phyloP scores from a whole-genome alignment of 2,329 filamentous ascomycete genomes.

The Hymenotorrendiella dingleyae region DNA sequence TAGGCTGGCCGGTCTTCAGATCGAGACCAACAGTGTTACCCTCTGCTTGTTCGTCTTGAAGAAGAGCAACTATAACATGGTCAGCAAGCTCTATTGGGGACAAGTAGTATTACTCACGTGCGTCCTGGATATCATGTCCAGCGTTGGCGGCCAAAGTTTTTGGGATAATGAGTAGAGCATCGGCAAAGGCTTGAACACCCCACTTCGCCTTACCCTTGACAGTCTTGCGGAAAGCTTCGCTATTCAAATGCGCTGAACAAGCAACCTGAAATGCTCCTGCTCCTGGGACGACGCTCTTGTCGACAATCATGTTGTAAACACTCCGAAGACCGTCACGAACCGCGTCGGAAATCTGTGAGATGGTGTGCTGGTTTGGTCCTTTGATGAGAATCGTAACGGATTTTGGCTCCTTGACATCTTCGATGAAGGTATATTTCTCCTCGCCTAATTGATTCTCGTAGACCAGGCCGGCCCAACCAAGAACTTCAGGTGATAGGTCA shows the following conservation, averaged over 20 bases:
- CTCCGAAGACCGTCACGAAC: slow-evolving; percentile 91
- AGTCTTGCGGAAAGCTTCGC: slow-evolving; percentile 78
- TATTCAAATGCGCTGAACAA: slow-evolving; percentile 79
- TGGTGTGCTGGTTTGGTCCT: slow-evolving; percentile 94
- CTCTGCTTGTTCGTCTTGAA: slow-evolving; percentile 81
- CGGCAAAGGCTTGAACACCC: slow-evolving; percentile 90
- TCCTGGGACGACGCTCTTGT: slow-evolving; percentile 89
- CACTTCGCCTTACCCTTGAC: slow-evolving; percentile 98
- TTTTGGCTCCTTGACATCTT: slow-evolving; percentile 98
- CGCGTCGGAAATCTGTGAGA: slow-evolving; percentile 92
- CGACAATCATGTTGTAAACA: slow-evolving; percentile 99
- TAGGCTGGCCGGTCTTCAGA: slow-evolving; percentile 79
- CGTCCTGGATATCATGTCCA: slow-evolving; percentile 94
- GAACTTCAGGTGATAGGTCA: slow-evolving; percentile 76
- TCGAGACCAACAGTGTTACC: slow-evolving; percentile 85
- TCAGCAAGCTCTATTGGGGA: slow-evolving; percentile 15
- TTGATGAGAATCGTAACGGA: slow-evolving; percentile 97
- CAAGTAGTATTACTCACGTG: slow-evolving; percentile 54
- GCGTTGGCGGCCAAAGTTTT: slow-evolving; percentile 96
- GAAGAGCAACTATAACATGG: slow-evolving; percentile 58
- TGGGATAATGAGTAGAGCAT: slow-evolving; percentile 90
- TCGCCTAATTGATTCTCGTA: slow-evolving; percentile 97
- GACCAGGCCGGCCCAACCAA: slow-evolving; percentile 93
- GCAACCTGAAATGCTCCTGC: slow-evolving; percentile 95
- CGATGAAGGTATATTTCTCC: slow-evolving; percentile 98